Evolutionary conservation across 257 asterid species (phyloP), one percentile per base, ranked within the genome.

Genomic region (Solanum verrucosum): DNA sequence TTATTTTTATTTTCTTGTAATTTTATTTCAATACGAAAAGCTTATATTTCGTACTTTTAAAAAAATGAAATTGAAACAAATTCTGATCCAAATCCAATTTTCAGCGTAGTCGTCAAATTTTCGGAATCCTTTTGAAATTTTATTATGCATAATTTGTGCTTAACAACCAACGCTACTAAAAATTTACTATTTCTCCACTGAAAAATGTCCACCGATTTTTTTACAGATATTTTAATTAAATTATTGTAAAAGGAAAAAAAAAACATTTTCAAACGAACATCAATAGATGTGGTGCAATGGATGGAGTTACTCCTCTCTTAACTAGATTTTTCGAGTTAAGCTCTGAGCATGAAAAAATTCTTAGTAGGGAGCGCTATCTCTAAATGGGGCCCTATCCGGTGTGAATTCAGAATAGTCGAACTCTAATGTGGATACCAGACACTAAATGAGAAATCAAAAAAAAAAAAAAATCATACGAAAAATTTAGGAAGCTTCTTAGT

Each of bases 341-440:
- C 8, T 52, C 8, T 52, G 0, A 6, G 23, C 60, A 52, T 52
- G 1, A 1, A 52, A 49, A 5, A 49, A 49, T 49, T 2, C 63
- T 16, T 18, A 5, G 9, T 52, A 16, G 23, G 63, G n/a, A 52
- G 2, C 3, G 10, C n/a, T 18, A 52, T 1, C 63, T 52, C 63
- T 0, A 15, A 52, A 52, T 1, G n/a, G 10, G 10, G 0, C 9
- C 23, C 9, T 52, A 52, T 2, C 9, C 23, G 3, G 4, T 52
- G 63, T 52, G 9, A 52, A 52, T 1, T 0, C 1, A 52, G 9
- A 52, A 52, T 16, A 52, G 9, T 52, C 23, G 3, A 52, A 52
- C 1, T 52, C 9, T 6, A 18, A 52, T 52, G 3, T 0, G 0
- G 8, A 0, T 18, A 52, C 0, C 9, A 0, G 1, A 52, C 23